Percentiles rank a stretch among this genome's conserved stretches.
Evolutionary conservation across 148 eudicot genomes (phyloP).

Genomic region (Salicornia ramosissima): DNA sequence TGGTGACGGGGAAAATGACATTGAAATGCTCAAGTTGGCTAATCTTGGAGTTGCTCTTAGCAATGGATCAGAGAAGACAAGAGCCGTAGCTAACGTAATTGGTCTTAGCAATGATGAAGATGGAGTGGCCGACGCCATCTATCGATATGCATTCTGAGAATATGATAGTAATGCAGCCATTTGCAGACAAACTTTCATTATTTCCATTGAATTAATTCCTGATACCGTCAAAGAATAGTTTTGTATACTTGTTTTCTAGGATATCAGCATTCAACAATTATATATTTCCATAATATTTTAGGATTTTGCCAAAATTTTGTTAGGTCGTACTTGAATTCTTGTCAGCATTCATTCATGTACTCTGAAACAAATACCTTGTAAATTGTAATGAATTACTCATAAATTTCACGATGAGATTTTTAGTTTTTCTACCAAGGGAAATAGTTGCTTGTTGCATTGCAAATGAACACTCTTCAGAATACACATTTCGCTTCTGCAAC

Average conservation of each 20-base stretch:
- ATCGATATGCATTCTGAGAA: constrained; percentile 68
- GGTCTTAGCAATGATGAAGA: constrained; percentile 86
- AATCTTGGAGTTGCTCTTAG: constrained; percentile 80
- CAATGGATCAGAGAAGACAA: constrained; percentile 80
- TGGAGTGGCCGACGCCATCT: constrained; percentile 95
- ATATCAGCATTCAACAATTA: background rate
- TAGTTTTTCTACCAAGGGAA: background rate
- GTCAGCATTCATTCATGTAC: background rate
- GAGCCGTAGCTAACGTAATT: constrained; percentile 69
- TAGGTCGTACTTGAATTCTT: background rate
- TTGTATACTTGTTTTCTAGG: background rate
- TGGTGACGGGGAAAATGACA: constrained; percentile 96
- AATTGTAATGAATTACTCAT: too few species aligned
- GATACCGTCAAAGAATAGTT: background rate
- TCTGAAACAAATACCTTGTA: background rate
- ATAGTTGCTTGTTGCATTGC: background rate
- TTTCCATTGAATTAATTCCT: background rate
- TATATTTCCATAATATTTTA: background rate
- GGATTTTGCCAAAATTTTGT: background rate
- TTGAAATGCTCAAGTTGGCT: constrained; percentile 90
- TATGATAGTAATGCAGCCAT: background rate
- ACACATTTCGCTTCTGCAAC: background rate
- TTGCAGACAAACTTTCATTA: too few species aligned
- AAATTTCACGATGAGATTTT: background rate
- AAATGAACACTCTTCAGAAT: background rate